phyloP scores from a whole-genome alignment of 73 alveolate genomes.

The Tetrahymena malaccensis region DNA sequence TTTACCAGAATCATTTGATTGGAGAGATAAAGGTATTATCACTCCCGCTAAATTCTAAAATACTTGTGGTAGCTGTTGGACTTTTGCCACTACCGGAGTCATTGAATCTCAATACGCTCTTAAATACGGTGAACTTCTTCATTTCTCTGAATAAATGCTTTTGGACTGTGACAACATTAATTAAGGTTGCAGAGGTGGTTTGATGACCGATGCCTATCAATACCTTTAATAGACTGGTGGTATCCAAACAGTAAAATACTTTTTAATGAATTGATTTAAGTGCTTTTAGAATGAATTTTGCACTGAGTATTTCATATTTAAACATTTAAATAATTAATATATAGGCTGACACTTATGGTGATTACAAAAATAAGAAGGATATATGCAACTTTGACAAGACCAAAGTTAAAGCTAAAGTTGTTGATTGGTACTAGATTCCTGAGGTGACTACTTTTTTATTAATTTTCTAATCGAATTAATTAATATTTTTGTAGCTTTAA shows the following conservation, averaged over 20 bases:
- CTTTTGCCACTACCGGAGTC: slow-evolving; percentile 63
- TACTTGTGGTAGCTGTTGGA: slow-evolving; percentile 86
- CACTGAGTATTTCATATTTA: no score
- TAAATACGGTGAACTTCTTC: not conserved
- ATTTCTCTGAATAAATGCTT: slow-evolving; percentile 55
- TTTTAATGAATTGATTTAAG: not conserved
- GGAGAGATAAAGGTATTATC: slow-evolving; percentile 62
- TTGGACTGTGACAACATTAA: slow-evolving; percentile 58
- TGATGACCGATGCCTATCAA: not conserved
- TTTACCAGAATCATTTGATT: slow-evolving; percentile 35
- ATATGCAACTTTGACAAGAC: not conserved
- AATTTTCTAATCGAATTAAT: not conserved
- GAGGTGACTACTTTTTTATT: not conserved
- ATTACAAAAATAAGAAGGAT: not conserved
- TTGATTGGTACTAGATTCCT: not conserved
- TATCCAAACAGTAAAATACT: not conserved
- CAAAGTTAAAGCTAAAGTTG: not conserved
- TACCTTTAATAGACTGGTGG: not conserved
- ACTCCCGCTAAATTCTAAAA: slow-evolving; percentile 71
- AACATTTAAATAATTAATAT: not conserved
- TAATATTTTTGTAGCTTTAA: not conserved
- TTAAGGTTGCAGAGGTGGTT: slow-evolving; percentile 69
- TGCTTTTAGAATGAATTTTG: no score
- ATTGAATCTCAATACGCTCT: slow-evolving; percentile 3
- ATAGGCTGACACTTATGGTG: not conserved